phyloP scores from a whole-genome alignment of 495 filamentous ascomycete genomes.

The Alectoria sarmentosa region DNA sequence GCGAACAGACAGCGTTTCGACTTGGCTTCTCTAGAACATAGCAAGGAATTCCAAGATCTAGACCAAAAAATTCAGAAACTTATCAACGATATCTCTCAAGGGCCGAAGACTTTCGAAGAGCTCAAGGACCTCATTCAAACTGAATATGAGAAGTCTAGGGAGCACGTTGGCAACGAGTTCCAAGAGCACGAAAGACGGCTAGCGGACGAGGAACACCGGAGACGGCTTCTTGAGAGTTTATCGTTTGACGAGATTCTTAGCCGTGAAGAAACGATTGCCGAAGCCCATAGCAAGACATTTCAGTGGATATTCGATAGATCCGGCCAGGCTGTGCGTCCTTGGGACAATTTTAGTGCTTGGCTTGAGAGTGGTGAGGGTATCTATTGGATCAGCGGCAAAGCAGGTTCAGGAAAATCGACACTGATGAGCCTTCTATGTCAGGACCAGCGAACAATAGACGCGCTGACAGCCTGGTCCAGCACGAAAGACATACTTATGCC shows the following conservation, averaged over 20 bases:
- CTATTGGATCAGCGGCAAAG: constrained; percentile 38
- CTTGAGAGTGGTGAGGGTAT: constrained; percentile 28
- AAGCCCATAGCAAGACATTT: constrained; percentile 14
- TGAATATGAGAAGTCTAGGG: no score
- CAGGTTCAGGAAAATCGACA: constrained; percentile 40
- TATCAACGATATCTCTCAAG: neutral
- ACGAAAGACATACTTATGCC: constrained; percentile 30
- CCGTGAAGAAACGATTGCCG: constrained; percentile 13
- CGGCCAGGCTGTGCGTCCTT: neutral
- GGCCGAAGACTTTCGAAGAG: neutral
- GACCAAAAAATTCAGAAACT: neutral
- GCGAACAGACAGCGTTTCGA: no score
- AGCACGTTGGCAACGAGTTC: neutral
- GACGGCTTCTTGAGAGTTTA: constrained; percentile 9
- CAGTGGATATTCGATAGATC: constrained; percentile 19
- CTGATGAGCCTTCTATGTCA: constrained; percentile 37
- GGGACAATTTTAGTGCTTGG: constrained; percentile 29
- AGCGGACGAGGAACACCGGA: neutral
- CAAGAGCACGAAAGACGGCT: neutral
- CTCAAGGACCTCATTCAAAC: constrained; percentile 1
- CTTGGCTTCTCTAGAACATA: constrained; percentile 5
- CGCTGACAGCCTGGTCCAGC: constrained; percentile 20
- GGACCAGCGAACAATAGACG: constrained; percentile 9
- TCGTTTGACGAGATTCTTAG: constrained; percentile 13
- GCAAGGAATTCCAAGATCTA: neutral